phyloP scores from a whole-genome alignment of 2,329 filamentous ascomycete genomes.

The Epichloe gansuensis region DNA sequence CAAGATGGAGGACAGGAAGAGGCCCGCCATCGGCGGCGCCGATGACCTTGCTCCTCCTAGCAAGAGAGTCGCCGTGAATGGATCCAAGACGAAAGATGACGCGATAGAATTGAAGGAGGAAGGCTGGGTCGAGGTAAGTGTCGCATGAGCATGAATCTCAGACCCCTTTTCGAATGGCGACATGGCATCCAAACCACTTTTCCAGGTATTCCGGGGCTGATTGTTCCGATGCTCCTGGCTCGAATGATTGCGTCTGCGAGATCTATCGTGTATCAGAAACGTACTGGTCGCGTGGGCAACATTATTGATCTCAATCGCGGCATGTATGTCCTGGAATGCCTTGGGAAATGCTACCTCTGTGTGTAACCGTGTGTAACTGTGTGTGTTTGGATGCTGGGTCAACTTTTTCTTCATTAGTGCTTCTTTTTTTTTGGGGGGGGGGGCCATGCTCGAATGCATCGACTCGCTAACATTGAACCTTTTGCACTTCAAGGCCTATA shows the following conservation, averaged over 20 bases:
- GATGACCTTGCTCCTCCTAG: constrained; percentile 77
- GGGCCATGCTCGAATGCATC: not conserved
- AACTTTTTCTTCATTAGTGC: not conserved
- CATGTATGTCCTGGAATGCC: not conserved
- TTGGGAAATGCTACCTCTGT: not conserved
- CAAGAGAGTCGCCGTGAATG: constrained; percentile 88
- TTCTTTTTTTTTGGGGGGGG: not conserved
- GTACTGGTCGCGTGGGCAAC: constrained; percentile 2
- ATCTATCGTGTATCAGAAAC: not conserved
- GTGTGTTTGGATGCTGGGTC: not conserved
- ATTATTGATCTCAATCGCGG: not conserved
- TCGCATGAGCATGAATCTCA: constrained; percentile 20
- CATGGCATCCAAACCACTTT: constrained; percentile 2
- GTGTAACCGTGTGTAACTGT: not conserved
- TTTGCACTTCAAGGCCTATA: constrained; percentile 20
- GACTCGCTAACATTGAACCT: not conserved
- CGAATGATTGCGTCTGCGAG: constrained; percentile 1
- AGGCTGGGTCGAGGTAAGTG: constrained; percentile 54
- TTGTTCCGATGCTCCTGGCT: not conserved
- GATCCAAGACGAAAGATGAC: constrained; percentile 46
- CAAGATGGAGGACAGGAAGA: constrained; percentile 99
- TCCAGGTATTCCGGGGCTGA: constrained; percentile 1
- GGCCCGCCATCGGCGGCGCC: constrained; percentile 66
- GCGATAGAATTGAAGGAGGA: constrained; percentile 44
- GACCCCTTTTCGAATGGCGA: constrained; percentile 7